Percentiles rank a stretch among this genome's conserved stretches.
Evolutionary conservation across 2,329 filamentous ascomycete species (phyloP).

Genomic region (Stromatinia cepivora): DNA sequence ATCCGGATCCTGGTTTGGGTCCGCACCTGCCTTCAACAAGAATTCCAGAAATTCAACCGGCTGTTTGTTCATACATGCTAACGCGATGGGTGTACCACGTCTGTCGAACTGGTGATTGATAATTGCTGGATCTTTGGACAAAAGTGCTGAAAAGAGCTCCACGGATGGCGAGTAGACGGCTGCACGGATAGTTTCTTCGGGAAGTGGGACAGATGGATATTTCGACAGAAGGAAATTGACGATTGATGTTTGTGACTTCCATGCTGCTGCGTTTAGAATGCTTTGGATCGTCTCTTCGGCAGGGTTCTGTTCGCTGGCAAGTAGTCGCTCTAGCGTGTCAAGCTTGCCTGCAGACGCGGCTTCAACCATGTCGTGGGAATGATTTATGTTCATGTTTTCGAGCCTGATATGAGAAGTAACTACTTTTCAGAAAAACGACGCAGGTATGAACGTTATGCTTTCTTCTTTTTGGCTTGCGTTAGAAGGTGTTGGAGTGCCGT

Average conservation of each 20-base stretch:
- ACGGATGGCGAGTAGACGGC: neutral
- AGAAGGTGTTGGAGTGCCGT: neutral
- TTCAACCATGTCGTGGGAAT: neutral
- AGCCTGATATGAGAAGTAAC: neutral
- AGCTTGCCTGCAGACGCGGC: neutral
- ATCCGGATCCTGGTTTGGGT: constrained; percentile 1
- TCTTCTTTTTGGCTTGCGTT: neutral
- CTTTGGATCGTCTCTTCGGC: neutral
- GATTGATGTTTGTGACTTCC: neutral
- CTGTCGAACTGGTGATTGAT: neutral
- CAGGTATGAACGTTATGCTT: neutral
- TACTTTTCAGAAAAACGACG: neutral
- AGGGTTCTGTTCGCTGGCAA: no score
- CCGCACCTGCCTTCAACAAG: neutral
- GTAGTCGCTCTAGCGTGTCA: neutral
- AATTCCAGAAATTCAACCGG: neutral
- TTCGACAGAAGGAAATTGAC: neutral
- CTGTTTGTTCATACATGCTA: neutral
- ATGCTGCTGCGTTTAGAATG: neutral
- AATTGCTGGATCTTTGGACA: neutral
- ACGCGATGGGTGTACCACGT: neutral
- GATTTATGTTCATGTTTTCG: neutral
- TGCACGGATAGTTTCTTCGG: neutral
- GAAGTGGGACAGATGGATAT: neutral
- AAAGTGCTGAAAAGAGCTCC: neutral